These are phyloP conservation scores for Fonsecaea monophora DNA, from an alignment of 2,329 filamentous ascomycete species.

Conservation along the genomic window DNA sequence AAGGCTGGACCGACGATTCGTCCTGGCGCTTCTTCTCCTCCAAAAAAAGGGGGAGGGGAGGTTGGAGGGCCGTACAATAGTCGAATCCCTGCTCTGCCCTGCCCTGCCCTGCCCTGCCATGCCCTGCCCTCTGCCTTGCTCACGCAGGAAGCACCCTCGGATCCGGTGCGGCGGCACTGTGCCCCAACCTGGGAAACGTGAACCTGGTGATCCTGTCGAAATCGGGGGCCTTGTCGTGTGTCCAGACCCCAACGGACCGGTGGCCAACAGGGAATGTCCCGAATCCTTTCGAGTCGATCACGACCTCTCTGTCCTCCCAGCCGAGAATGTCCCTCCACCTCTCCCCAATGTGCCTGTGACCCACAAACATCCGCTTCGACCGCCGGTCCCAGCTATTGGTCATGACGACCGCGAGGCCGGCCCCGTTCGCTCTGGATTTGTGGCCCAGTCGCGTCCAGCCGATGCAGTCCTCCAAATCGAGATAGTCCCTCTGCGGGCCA, in stretches of 20 bases:
- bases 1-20: not conserved
- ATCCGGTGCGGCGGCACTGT: slow-evolving; percentile 14
- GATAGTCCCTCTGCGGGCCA: slow-evolving; percentile 69
- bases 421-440: slow-evolving; percentile 38
- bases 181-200: slow-evolving; percentile 29
- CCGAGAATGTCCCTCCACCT: slow-evolving; percentile 69
- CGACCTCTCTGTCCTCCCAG: slow-evolving; percentile 61
- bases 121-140: not conserved
- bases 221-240: slow-evolving; percentile 25
- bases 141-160: not conserved
- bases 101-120: not conserved
- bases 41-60: not conserved
- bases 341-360: slow-evolving; percentile 64
- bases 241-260: slow-evolving; percentile 66
- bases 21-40: not conserved
- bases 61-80: too few species aligned
- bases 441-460: slow-evolving; percentile 64
- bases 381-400: slow-evolving; percentile 54
- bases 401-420: slow-evolving; percentile 65
- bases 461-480: slow-evolving; percentile 66
- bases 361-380: slow-evolving; percentile 67
- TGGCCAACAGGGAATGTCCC: slow-evolving; percentile 63
- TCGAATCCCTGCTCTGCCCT: not conserved
- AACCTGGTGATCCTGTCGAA: slow-evolving; percentile 28
- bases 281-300: slow-evolving; percentile 66